Percentiles rank a stretch among this genome's conserved stretches.
These are phyloP conservation scores for Pseudognaphalium luteoalbum DNA, from an alignment of 129 eudicot genomes.

Conservation along the genomic window DNA sequence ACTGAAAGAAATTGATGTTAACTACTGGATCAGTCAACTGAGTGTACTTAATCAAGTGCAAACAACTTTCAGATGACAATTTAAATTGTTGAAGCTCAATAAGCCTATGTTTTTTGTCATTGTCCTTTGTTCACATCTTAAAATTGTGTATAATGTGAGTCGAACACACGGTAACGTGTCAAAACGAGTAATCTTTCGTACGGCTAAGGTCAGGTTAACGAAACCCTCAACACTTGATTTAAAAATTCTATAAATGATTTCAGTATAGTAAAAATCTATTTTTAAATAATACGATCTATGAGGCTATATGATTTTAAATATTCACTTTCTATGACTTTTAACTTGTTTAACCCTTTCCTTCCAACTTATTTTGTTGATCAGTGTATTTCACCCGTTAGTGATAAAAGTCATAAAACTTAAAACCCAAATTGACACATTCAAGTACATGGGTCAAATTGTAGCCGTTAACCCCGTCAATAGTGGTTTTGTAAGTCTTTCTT, in stretches of 20 bases:
- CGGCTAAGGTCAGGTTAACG: not conserved
- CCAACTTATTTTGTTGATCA: not conserved
- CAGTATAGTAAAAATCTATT: not conserved
- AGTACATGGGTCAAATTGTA: not conserved
- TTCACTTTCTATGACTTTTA: not conserved
- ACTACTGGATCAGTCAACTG: not conserved
- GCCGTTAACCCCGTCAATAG: not conserved
- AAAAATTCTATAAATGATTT: too few relatives aligned
- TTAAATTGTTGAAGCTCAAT: not conserved
- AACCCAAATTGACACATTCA: not conserved
- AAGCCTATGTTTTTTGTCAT: not conserved
- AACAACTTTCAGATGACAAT: not conserved
- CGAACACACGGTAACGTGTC: not conserved
- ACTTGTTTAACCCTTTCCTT: not conserved
- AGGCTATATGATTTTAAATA: not conserved
- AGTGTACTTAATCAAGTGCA: conserved; percentile 5
- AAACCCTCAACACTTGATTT: not conserved
- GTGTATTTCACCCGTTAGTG: not conserved
- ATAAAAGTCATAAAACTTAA: not conserved
- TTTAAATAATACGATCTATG: not conserved
- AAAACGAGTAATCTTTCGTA: not conserved
- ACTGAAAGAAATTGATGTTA: conserved; percentile 48
- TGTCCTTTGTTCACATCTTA: not conserved
- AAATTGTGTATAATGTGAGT: not conserved
- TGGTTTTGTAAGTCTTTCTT: not conserved